A percentile compares a stretch with the other conserved stretches of the same genome.
Evolutionary conservation across 305 asterid genomes (phyloP).

Genomic region (Fraxinus velutina): DNA sequence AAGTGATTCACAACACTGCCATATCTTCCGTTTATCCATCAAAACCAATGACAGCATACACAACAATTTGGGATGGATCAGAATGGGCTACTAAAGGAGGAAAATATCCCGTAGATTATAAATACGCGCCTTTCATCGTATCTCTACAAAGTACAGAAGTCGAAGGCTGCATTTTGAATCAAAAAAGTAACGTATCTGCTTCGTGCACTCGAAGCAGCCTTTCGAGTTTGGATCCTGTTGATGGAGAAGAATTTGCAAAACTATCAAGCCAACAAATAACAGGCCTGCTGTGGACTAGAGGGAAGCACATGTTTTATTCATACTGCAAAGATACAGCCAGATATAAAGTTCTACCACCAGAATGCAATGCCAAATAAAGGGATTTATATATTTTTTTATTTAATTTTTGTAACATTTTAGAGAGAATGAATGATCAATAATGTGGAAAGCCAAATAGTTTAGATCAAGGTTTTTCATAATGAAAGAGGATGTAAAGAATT

Average conservation of each 20-base stretch:
- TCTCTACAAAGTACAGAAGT: conserved; percentile 50
- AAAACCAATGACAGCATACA: conserved; percentile 62
- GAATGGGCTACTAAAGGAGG: conserved; percentile 91
- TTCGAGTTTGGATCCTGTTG: conserved; percentile 68
- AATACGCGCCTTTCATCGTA: conserved; percentile 57
- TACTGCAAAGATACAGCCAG: conserved; percentile 67
- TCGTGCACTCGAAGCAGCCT: conserved; percentile 45
- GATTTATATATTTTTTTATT: conserved; percentile 1
- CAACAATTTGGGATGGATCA: conserved; percentile 83
- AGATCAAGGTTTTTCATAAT: neutral
- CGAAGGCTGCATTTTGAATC: conserved; percentile 55
- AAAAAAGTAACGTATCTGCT: conserved; percentile 17
- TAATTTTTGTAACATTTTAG: neutral
- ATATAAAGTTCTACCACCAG: conserved; percentile 68
- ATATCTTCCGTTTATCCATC: conserved; percentile 63
- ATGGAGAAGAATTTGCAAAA: conserved; percentile 62
- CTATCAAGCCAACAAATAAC: conserved; percentile 43
- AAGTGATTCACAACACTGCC: conserved; percentile 52
- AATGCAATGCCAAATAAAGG: conserved; percentile 47
- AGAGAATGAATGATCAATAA: neutral
- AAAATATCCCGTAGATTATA: conserved; percentile 67
- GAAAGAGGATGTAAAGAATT: neutral
- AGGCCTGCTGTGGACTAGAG: conserved; percentile 66
- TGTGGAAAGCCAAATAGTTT: neutral
- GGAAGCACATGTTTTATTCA: conserved; percentile 77